Evolutionary conservation across 1,284 basidiomycete species (phyloP), one percentile per base, ranked within the genome.

Genomic region (Boletus mariae): DNA sequence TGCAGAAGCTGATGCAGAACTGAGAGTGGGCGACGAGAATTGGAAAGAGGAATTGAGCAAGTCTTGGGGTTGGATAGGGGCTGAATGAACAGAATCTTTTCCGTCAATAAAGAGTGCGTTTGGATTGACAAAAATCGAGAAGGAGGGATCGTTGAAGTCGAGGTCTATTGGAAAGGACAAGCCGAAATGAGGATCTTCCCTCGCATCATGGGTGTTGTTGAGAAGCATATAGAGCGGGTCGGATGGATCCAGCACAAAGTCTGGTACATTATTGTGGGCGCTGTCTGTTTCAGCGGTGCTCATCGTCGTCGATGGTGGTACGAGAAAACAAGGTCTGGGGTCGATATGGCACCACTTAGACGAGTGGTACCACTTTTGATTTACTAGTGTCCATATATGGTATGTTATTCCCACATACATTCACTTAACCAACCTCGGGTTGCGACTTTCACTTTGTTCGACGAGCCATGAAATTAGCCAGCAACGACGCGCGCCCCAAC

Each of bases 121-220:
- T 12, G 87, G 85, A 56, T 89, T 83, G 53, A 88, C 76, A 2
- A 78, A 75, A 60, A 82, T 76, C 5, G 75, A 66, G 25, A 77
- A 70, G 51, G 66, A 66, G 57, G 61, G 53, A 25, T 60, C 57
- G 45, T 37, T 55, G 55, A 84, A 80, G 60, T 85, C 82, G 66
- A 87, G 76, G 66, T 82, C 78, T 59, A 65, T 49, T 9, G 58
- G 61, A 49, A 67, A 53, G 20, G 73, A 66, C 51, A 81, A 68
- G 54, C 71, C 70, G 56, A 83, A 81, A 46, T 81, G 78, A 55
- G 78, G 65, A 51, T 70, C 66, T 6, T 71, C 67, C 45, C 78
- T 73, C 55, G 70, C 60, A 38, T 73, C 68, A 12, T 71, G 61
- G 29, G 68, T 62, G 58, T 76, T 75, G 58, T 76, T 75, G 15